Evolutionary conservation across 257 asterid genomes (phyloP).

Genomic region (Solanum gandarillasii): DNA sequence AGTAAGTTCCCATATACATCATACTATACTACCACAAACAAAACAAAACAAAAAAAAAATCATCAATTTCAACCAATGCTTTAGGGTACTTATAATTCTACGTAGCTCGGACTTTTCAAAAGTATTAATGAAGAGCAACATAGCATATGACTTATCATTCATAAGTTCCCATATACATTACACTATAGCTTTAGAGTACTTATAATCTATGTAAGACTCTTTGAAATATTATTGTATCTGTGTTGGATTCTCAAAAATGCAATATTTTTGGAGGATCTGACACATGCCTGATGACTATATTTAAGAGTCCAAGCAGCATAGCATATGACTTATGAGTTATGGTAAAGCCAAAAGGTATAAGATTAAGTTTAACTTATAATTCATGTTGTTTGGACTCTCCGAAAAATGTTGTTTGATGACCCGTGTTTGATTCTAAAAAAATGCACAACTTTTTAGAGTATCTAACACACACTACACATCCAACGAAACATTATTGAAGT

Average conservation of each 20-base stretch:
- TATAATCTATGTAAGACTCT: too few relatives aligned
- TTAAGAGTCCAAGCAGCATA: not conserved
- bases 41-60: not conserved
- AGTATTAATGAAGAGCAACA: too few relatives aligned
- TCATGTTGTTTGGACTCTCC: not conserved
- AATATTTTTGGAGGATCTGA: rapidly evolving
- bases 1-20: constrained; percentile 63
- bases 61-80: not conserved
- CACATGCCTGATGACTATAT: too few relatives aligned
- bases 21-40: constrained; percentile 22
- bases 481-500: too few relatives aligned
- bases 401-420: not conserved
- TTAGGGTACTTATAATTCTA: not conserved
- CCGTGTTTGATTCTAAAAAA: not conserved
- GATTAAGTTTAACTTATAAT: not conserved
- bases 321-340: rapidly evolving
- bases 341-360: not conserved
- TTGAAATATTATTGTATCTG: too few relatives aligned
- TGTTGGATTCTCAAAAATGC: too few relatives aligned
- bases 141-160: too few relatives aligned
- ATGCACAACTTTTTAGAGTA: not conserved
- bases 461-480: not conserved
- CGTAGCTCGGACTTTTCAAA: not conserved
- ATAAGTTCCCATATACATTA: too few relatives aligned
- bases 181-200: too few relatives aligned